Conservation (phyloP, 2,329 filamentous ascomycete genomes). For the Ceratocystis smalleyi region DNA sequence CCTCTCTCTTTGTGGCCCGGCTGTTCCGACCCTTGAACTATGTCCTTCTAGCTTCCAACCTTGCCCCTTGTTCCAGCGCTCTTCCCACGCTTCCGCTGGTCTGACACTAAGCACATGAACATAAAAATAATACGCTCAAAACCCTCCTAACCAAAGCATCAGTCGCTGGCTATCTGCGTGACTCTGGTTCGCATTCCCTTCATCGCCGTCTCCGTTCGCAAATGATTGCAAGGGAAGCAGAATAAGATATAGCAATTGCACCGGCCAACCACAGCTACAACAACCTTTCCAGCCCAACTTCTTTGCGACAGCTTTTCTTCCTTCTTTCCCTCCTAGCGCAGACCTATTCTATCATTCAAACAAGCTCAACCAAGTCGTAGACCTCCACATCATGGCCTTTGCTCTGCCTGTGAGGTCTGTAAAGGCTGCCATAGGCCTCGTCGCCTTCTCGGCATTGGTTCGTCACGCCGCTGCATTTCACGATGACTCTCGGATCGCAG, state of each 20-base stretch:
- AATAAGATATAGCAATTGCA: neutral
- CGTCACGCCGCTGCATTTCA: slow-evolving; percentile 11
- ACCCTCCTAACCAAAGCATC: neutral
- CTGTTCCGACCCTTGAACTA: neutral
- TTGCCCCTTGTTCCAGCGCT: neutral
- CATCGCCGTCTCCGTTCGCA: neutral
- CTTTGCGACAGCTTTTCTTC: neutral
- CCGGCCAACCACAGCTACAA: neutral
- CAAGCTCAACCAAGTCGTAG: neutral
- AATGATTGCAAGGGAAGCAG: neutral
- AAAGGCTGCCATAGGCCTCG: slow-evolving; percentile 14
- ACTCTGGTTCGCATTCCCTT: neutral
- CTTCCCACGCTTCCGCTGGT: neutral
- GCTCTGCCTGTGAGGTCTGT: neutral
- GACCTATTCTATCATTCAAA: no score
- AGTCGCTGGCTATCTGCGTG: neutral
- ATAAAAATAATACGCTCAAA: neutral
- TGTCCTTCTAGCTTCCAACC: neutral
- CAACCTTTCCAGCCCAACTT: neutral
- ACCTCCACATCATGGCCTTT: neutral
- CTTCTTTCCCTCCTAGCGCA: neutral
- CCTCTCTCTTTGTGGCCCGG: neutral
- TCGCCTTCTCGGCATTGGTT: slow-evolving; percentile 6
- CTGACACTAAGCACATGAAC: neutral
- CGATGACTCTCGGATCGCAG: slow-evolving; percentile 12